phyloP scores from a whole-genome alignment of 805 yeast species.

The Saccharomycopsis vini region DNA sequence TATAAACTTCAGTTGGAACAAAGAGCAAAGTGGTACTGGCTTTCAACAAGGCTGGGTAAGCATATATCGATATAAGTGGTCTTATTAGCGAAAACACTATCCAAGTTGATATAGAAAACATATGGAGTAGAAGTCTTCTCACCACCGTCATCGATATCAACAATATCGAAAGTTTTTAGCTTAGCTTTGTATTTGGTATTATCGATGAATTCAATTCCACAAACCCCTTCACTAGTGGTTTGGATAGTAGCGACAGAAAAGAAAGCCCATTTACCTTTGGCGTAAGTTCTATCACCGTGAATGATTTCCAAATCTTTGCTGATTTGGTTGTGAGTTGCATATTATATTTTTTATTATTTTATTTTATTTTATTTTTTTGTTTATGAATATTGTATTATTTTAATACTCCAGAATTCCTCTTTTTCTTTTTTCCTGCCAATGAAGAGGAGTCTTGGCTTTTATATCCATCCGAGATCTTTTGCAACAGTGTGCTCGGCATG shows the following conservation, averaged over 20 bases:
- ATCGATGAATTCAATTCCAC: slow-evolving; percentile 60
- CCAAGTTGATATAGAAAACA: slow-evolving; percentile 19
- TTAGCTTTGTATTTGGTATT: slow-evolving; percentile 31
- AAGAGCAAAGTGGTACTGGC: slow-evolving; percentile 38
- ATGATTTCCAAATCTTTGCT: slow-evolving; percentile 30
- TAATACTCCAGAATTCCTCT: neutral
- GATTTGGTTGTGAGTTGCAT: slow-evolving; percentile 20
- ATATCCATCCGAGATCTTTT: neutral
- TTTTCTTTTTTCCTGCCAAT: neutral
- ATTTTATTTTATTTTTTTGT: too few species aligned
- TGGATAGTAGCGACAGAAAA: slow-evolving; percentile 15
- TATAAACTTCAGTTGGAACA: slow-evolving; percentile 30
- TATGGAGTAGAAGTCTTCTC: slow-evolving; percentile 26
- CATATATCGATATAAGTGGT: slow-evolving; percentile 20
- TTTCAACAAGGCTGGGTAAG: slow-evolving; percentile 33
- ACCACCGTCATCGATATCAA: slow-evolving; percentile 21
- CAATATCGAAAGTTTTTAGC: slow-evolving; percentile 27
- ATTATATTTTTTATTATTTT: too few species aligned
- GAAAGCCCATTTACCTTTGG: slow-evolving; percentile 37
- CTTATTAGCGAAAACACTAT: slow-evolving; percentile 1
- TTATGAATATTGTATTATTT: neutral
- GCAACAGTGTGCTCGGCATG: neutral
- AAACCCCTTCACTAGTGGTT: slow-evolving; percentile 35
- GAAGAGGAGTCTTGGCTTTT: neutral
- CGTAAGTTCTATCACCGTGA: slow-evolving; percentile 44